These are phyloP conservation scores for Auricularia sp. DNA, from an alignment of 768 basidiomycete species.

Conservation along the genomic window DNA sequence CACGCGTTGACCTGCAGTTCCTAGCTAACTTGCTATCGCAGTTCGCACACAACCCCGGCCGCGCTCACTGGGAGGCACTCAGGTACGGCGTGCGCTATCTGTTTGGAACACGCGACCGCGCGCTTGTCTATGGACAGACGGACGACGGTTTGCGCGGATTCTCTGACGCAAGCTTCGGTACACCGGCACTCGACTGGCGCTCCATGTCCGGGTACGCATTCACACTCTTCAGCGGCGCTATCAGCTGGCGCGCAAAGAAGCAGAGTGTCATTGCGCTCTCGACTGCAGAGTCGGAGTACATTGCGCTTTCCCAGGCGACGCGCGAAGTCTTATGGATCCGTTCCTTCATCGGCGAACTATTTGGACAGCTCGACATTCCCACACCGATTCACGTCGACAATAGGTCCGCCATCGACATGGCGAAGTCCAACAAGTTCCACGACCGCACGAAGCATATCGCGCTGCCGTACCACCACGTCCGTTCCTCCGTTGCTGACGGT, in stretches of 20 bases:
- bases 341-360: not conserved
- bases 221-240: conserved; percentile 12
- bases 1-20: conserved; percentile 11
- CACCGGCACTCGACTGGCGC: conserved; percentile 16
- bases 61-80: conserved; percentile 8
- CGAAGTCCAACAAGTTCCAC: conserved; percentile 14
- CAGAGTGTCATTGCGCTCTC: conserved; percentile 9
- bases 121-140: conserved; percentile 15
- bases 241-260: conserved; percentile 17
- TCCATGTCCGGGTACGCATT: conserved; percentile 26
- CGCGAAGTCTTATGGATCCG: conserved; percentile 8
- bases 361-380: not conserved
- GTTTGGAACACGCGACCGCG: conserved; percentile 8
- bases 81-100: conserved; percentile 6
- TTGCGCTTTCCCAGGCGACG: conserved; percentile 12
- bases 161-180: conserved; percentile 21
- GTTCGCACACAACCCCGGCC: conserved; percentile 9
- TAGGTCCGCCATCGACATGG: conserved; percentile 5
- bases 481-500: conserved; percentile 9
- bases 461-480: conserved; percentile 14
- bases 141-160: conserved; percentile 7
- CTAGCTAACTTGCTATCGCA: conserved; percentile 15
- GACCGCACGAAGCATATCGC: conserved; percentile 17
- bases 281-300: conserved; percentile 20
- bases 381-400: conserved; percentile 8